Base-by-base conservation (phyloP, 116 monocot species). In the Cymodocea nodosa region DNA sequence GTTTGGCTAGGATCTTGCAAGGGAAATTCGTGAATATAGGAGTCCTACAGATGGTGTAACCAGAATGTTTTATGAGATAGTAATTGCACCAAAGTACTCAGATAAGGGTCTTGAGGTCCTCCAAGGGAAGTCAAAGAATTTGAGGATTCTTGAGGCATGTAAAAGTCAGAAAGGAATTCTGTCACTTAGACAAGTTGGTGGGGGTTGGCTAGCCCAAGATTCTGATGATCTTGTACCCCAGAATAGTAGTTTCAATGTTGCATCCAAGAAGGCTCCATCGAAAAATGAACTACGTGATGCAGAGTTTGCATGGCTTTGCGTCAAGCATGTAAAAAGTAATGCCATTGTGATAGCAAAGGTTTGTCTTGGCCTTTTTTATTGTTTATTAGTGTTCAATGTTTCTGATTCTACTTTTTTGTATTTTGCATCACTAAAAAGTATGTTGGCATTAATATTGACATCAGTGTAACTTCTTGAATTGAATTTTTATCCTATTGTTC, bases 331-430 rank as follows among this genome's bases (percentile, higher is more conserved):
- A 35, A 99, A 99, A 79, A 99, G 98, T 53, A 99, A 99, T 54
- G 92, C 98, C 65, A 92, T 99, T 68, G 98, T 99, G 18, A 89
- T 99, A 57, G 92, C 92, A n/a, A 99, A 99, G 92, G 98, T 99
- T 52, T 37, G 74, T 5, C 52, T 16, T 35, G 34, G 9, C 34
- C 30, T 44, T 35, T 36, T 35, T 60, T 60, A 14, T 60, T 60
- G 25, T 8, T 34, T 30, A 60, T 4, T 16, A 5, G 14, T 16
- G 18, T 53, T 53, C 14, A 10, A 17, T 53, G 12, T 18, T 53
- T 53, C 15, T 20, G 17, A 54, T 54, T 18, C 54, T 4, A 17
- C 20, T 54, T n/a, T 54, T n/a, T 54, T 54, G 54, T 1, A 54
- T 6, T 16, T 17, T 54, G 54, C 17, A 17, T 7, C 8, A 54